Base-by-base conservation (phyloP, 768 basidiomycete genomes). In the Leccinum fibrillosum region DNA sequence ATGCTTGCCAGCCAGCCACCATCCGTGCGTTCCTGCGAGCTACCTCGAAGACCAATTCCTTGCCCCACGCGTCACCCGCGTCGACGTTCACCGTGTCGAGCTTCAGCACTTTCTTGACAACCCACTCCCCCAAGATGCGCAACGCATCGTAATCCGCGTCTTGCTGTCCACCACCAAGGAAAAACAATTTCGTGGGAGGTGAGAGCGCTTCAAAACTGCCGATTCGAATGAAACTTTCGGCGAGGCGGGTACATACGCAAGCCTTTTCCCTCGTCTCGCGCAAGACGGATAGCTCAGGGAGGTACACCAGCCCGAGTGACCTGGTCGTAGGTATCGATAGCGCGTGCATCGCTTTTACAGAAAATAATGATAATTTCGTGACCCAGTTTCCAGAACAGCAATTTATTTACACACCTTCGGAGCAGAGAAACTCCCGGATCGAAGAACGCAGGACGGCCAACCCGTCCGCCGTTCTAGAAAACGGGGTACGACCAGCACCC, bases 1-100 rank as follows among this genome's bases (percentile, higher is more conserved):
- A 90, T 7, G 85, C 92, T 74, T 98, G 96, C 97, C 97, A 98
- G 4, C 82, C 89, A 10, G 94, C 97, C 0, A 94, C 91, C 90
- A 95, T 98, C 69, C 77, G 78, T 47, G 91, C 95, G 68, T 97
- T 98, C 67, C 94, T 77, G 70, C 81, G 83, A 15, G 92, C 86
- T 0, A 85, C 86, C 64, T 97, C 94, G 62, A 86, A 74, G 2
- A 96, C 80, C 48, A 98, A 71, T 48, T 82, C 77, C 68, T 78
- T 78, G 4, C 83, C 90, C 92, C 91, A 94, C 4, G 84, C 76
- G 26, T 82, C 76, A 1, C 78, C 81, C n/a, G 67, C 66, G 17
- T 69, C 62, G 26, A 77, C 67, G 66, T 78, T 76, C 59, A 82
- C 64, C 26, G 44, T 49, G 26, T 70, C 53, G 37, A 82, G 66